Percentiles rank a stretch among this genome's conserved stretches.
Conservation (phyloP, 305 asterid species). For the Fraxinus ornus region DNA sequence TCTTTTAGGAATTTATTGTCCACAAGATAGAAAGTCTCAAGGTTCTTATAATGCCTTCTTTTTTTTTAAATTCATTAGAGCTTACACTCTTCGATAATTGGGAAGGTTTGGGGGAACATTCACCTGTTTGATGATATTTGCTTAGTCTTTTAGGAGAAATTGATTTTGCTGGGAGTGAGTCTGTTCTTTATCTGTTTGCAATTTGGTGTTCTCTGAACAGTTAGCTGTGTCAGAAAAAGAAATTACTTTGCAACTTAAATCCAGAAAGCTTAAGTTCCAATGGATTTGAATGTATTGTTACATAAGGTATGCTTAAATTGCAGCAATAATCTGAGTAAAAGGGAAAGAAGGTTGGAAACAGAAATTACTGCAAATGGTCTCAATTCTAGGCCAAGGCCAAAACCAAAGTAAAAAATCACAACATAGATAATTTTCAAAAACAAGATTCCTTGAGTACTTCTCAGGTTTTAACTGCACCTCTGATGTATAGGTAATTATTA, state of each 20-base stretch:
- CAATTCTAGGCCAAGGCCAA: background rate
- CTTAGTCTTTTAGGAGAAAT: background rate
- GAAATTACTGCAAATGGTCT: background rate
- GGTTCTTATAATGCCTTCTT: background rate
- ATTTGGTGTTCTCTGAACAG: background rate
- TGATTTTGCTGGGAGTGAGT: background rate
- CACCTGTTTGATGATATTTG: background rate
- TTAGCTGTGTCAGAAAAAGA: background rate
- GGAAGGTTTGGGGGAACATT: background rate
- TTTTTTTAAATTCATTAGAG: background rate
- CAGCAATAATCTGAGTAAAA: background rate
- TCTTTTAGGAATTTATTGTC: background rate
- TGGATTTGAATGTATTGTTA: background rate
- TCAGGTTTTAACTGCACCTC: background rate
- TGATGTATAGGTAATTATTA: background rate
- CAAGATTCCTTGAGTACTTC: background rate
- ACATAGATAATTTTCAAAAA: background rate
- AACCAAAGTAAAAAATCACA: background rate
- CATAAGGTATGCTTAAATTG: background rate
- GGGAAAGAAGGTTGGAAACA: background rate
- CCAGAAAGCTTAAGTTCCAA: background rate
- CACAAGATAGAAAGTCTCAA: background rate
- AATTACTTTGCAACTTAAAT: background rate
- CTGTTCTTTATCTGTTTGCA: background rate
- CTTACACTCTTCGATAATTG: background rate